These are phyloP conservation scores for Moniliophthora roreri DNA, from an alignment of 1,284 basidiomycete genomes.

Conservation along the genomic window DNA sequence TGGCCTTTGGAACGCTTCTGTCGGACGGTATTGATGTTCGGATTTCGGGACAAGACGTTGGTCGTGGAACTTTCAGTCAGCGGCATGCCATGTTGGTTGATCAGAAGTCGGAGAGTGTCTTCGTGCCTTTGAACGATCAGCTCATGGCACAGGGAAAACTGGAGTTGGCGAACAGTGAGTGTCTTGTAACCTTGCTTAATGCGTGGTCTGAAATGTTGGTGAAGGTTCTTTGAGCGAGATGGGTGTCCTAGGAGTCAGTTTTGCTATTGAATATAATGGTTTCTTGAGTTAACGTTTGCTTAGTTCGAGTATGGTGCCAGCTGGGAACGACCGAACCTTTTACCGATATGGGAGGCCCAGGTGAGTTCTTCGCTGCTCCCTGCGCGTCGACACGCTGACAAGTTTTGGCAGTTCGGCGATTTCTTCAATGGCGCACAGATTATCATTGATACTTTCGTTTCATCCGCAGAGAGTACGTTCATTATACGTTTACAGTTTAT, in stretches of 20 bases:
- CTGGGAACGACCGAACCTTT: slow-evolving; percentile 77
- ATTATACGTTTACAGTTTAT: not conserved
- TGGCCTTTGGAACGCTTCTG: slow-evolving; percentile 86
- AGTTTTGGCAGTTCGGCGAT: slow-evolving; percentile 68
- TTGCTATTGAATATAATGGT: slow-evolving; percentile 5
- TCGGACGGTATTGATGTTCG: slow-evolving; percentile 77
- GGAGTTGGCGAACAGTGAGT: slow-evolving; percentile 83
- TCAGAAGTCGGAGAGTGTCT: slow-evolving; percentile 75
- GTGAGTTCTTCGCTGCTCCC: slow-evolving; percentile 29
- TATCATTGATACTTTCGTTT: slow-evolving; percentile 85
- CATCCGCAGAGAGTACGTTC: slow-evolving; percentile 75
- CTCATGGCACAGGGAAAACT: slow-evolving; percentile 66
- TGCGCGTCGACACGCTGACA: not conserved
- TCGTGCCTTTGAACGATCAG: slow-evolving; percentile 76
- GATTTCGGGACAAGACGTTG: slow-evolving; percentile 90
- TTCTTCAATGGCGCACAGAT: slow-evolving; percentile 91
- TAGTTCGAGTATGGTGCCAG: slow-evolving; percentile 88
- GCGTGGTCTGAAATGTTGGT: not conserved
- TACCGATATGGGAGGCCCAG: slow-evolving; percentile 92
- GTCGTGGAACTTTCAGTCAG: slow-evolving; percentile 88
- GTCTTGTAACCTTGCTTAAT: not conserved
- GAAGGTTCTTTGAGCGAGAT: slow-evolving; percentile 84
- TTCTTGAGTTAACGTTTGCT: not conserved
- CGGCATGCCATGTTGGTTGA: slow-evolving; percentile 90
- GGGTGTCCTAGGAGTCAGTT: slow-evolving; percentile 77